phyloP scores from a whole-genome alignment of 257 asterid genomes.

The Coffea eugenioides region DNA sequence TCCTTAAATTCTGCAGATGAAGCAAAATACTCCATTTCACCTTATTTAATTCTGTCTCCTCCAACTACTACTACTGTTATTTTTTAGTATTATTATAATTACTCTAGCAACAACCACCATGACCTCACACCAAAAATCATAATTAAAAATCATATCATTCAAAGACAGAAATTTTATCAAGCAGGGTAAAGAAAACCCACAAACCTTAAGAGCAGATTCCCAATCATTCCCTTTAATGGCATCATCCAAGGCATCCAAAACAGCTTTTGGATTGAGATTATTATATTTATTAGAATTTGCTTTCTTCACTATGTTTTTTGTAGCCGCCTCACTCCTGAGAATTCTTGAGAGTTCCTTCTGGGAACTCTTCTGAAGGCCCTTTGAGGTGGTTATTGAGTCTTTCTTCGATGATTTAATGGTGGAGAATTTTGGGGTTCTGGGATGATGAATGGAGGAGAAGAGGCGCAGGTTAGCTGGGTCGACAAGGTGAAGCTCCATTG shows the following conservation, averaged over 20 bases:
- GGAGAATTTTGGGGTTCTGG: background rate
- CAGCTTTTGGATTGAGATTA: constrained; percentile 79
- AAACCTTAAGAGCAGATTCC: constrained; percentile 92
- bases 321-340: constrained; percentile 72
- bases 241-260: constrained; percentile 71
- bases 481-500: constrained; percentile 58
- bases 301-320: constrained; percentile 61
- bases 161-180: background rate
- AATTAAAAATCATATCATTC: background rate
- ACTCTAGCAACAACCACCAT: background rate
- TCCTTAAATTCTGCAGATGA: background rate
- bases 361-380: constrained; percentile 42
- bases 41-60: background rate
- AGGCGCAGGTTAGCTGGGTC: constrained; percentile 28
- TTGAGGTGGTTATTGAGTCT: constrained; percentile 34
- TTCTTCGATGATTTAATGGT: constrained; percentile 27
- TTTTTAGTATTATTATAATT: background rate
- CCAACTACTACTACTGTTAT: background rate
- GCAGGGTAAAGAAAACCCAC: constrained; percentile 7
- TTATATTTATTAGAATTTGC: constrained; percentile 70
- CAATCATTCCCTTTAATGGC: constrained; percentile 63
- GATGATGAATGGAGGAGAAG: constrained; percentile 12
- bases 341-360: constrained; percentile 64
- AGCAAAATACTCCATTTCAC: background rate
- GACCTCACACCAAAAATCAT: background rate